Evolutionary conservation across 148 eudicot genomes (phyloP), one percentile per base, ranked within the genome.

Genomic region (Agrostemma githago): DNA sequence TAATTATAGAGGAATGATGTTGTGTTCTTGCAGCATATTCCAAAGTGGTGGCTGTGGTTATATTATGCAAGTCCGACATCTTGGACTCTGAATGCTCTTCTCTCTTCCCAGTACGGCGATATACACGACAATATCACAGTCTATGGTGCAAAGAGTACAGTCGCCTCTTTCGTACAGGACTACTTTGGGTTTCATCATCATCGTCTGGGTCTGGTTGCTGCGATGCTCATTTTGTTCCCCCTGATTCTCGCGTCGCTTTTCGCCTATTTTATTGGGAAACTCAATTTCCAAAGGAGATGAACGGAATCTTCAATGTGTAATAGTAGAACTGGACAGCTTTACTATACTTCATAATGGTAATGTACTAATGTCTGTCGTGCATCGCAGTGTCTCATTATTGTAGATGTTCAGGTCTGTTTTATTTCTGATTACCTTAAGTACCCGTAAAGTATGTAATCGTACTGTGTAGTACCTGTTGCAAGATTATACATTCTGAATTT

Each of bases 1-100:
- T 26, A 26, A 26, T 26, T 26, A 0, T 26, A 26, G 34, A 1
- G 34, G 34, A 51, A 51, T 51, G 14, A 51, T 51, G 14, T 12
- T 11, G 56, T 51, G 56, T 51, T 10, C 9, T 69, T 85, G 78
- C 85, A 91, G 92, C 86, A 85, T 67, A 81, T 89, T 73, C 94
- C 94, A 0, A 85, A 82, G 64, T 86, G 93, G 94, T 91, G 94
- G 94, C 51, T 86, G 3, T 91, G 94, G 97, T 72, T 89, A 63
- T 92, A 79, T 72, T 89, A 88, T 56, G 12, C 87, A 38, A 59
- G 71, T 59, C 94, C 94, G 1, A 80, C 89, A 39, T 86, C 94
- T 21, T 92, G 97, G 94, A 76, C 89, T 0, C 62, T 92, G 7
- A 79, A 86, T 19, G 92, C 84, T 37, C 34, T 92, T 79, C 85